Evolutionary conservation across 2,329 filamentous ascomycete species (phyloP).

Genomic region (Cytospora piceae): DNA sequence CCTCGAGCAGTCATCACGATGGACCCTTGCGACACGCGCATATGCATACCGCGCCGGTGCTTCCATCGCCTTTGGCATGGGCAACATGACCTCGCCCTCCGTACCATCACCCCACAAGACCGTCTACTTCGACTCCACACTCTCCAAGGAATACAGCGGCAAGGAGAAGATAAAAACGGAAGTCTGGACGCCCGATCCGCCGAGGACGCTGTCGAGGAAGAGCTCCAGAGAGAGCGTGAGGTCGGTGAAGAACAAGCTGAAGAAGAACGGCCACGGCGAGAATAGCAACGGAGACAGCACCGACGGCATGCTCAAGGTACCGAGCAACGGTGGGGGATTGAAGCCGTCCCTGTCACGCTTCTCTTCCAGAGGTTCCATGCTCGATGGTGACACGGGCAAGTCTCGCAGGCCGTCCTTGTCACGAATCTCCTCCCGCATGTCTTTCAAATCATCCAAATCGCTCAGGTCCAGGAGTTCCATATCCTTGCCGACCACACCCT

Average conservation of each 20-base stretch:
- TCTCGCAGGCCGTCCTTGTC: constrained; percentile 19
- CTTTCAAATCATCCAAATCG: constrained; percentile 20
- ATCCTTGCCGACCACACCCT: constrained; percentile 22
- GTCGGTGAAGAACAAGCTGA: constrained; percentile 23
- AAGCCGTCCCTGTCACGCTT: constrained; percentile 29
- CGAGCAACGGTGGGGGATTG: constrained; percentile 19
- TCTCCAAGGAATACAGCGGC: constrained; percentile 41
- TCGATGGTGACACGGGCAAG: constrained; percentile 20
- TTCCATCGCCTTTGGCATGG: constrained; percentile 47
- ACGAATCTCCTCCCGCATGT: constrained; percentile 24
- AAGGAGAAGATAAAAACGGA: constrained; percentile 50
- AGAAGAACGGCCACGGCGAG: constrained; percentile 15
- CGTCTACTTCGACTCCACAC: constrained; percentile 49
- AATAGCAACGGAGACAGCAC: constrained; percentile 29
- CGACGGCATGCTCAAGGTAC: neutral
- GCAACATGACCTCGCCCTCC: constrained; percentile 46
- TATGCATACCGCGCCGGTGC: constrained; percentile 50
- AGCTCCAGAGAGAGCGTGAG: constrained; percentile 23
- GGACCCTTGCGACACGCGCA: constrained; percentile 48
- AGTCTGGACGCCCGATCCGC: constrained; percentile 46
- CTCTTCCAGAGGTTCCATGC: constrained; percentile 22
- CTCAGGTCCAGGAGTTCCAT: constrained; percentile 14
- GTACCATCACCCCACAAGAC: constrained; percentile 44
- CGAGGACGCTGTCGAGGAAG: constrained; percentile 16
- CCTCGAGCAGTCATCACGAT: constrained; percentile 48